phyloP scores from a whole-genome alignment of 768 basidiomycete genomes.

The Chalciporus chontae region DNA sequence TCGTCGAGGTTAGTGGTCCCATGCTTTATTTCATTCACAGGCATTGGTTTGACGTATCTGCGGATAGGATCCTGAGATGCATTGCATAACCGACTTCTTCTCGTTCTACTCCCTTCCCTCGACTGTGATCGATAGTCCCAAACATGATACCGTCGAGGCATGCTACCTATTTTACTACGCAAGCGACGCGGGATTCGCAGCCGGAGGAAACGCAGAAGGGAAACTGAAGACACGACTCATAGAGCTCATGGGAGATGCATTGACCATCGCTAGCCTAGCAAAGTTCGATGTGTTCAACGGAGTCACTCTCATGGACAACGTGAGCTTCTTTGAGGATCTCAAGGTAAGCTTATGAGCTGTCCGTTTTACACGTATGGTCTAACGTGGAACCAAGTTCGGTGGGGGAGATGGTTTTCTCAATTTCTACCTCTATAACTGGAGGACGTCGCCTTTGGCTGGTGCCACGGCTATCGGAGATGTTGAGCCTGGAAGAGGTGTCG shows the following conservation, averaged over 20 bases:
- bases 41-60: not conserved
- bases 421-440: conserved; percentile 95
- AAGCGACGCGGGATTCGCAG: conserved; percentile 65
- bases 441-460: conserved; percentile 77
- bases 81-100: conserved; percentile 90
- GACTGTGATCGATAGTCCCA: conserved; percentile 77
- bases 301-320: conserved; percentile 93
- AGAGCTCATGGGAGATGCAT: conserved; percentile 71
- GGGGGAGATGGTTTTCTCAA: conserved; percentile 87
- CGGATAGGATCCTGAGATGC: conserved; percentile 71
- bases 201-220: conserved; percentile 57
- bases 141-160: conserved; percentile 75
- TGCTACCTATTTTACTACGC: conserved; percentile 98
- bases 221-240: conserved; percentile 66
- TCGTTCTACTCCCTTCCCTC: conserved; percentile 98
- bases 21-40: not conserved
- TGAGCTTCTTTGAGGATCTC: conserved; percentile 73
- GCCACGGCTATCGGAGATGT: conserved; percentile 45
- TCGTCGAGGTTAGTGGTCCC: conserved; percentile 72
- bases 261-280: conserved; percentile 76
- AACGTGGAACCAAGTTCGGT: conserved; percentile 67
- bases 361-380: not conserved
- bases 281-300: conserved; percentile 98
- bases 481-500: conserved; percentile 76
- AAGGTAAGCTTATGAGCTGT: conserved; percentile 49